phyloP scores from a whole-genome alignment of 192 early-diverging fungal genomes.

The Backusella westeae region DNA sequence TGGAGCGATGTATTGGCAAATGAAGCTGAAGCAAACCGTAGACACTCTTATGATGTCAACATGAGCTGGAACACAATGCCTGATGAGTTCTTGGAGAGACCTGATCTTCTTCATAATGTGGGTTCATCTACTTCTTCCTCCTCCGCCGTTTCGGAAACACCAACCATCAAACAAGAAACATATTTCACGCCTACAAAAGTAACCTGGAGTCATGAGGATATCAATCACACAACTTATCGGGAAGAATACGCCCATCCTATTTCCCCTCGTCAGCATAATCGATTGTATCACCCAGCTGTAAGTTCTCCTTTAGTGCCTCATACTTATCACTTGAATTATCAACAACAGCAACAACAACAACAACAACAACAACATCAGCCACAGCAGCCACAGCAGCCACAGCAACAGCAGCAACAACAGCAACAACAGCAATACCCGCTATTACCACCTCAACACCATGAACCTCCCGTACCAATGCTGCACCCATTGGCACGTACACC shows the following conservation, averaged over 20 bases:
- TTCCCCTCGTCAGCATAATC: conserved; percentile 12
- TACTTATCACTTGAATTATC: conserved; percentile 1
- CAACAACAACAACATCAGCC: neutral
- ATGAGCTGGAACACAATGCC: conserved; percentile 31
- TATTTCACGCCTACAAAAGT: conserved; percentile 15
- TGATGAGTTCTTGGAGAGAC: conserved; percentile 17
- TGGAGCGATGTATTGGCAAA: conserved; percentile 19
- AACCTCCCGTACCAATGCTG: conserved; percentile 10
- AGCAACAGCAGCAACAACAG: neutral
- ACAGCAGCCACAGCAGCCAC: neutral
- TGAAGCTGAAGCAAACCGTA: conserved; percentile 19
- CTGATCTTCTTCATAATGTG: conserved; percentile 15
- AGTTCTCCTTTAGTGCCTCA: conserved; percentile 3
- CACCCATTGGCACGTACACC: conserved; percentile 13
- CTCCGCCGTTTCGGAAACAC: neutral
- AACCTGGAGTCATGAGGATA: conserved; percentile 10
- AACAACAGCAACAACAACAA: neutral
- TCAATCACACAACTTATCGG: neutral
- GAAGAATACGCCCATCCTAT: conserved; percentile 5
- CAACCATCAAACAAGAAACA: neutral
- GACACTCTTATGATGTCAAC: conserved; percentile 36
- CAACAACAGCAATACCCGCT: conserved; percentile 5
- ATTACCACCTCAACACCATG: neutral
- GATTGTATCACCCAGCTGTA: conserved; percentile 8
- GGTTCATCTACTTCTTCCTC: neutral